phyloP scores from a whole-genome alignment of 2,329 filamentous ascomycete genomes.

The Arthrinium puccinioides region DNA sequence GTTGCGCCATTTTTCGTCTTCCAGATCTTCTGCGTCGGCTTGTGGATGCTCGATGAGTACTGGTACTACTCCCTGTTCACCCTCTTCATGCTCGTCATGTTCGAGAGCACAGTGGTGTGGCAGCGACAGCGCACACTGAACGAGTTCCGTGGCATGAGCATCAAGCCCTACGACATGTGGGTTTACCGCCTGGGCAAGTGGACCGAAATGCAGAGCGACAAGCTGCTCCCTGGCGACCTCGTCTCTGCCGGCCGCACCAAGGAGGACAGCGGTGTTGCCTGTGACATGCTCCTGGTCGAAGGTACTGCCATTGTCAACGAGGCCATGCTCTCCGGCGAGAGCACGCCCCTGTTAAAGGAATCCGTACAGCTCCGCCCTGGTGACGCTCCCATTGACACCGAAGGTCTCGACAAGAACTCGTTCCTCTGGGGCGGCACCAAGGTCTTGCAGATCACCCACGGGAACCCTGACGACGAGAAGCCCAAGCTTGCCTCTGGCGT shows the following conservation, averaged over 20 bases:
- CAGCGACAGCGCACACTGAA: slow-evolving; percentile 91
- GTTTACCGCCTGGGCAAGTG: slow-evolving; percentile 84
- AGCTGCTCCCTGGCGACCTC: slow-evolving; percentile 85
- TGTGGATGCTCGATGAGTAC: slow-evolving; percentile 99
- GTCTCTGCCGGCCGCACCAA: slow-evolving; percentile 90
- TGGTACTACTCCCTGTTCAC: slow-evolving; percentile 99
- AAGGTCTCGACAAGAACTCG: slow-evolving; percentile 91
- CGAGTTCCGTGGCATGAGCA: slow-evolving; percentile 98
- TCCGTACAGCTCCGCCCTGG: slow-evolving; percentile 84
- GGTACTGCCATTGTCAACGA: slow-evolving; percentile 97
- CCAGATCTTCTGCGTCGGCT: slow-evolving; percentile 94
- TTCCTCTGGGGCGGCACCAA: slow-evolving; percentile 98
- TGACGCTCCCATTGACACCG: slow-evolving; percentile 73
- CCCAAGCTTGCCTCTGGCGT: slow-evolving; percentile 70
- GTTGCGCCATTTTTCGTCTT: slow-evolving; percentile 99
- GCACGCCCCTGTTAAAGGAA: slow-evolving; percentile 92
- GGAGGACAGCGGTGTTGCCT: slow-evolving; percentile 93
- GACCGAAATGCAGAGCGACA: slow-evolving; percentile 83
- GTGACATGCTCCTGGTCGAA: slow-evolving; percentile 92
- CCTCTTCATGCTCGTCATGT: slow-evolving; percentile 94
- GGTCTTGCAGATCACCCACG: slow-evolving; percentile 90
- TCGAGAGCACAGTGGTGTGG: slow-evolving; percentile 99
- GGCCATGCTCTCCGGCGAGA: slow-evolving; percentile 98
- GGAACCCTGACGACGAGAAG: slow-evolving; percentile 67
- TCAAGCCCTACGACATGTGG: slow-evolving; percentile 94